Base-by-base conservation (phyloP, 441 rosid genomes). In the Biscutella laevigata region DNA sequence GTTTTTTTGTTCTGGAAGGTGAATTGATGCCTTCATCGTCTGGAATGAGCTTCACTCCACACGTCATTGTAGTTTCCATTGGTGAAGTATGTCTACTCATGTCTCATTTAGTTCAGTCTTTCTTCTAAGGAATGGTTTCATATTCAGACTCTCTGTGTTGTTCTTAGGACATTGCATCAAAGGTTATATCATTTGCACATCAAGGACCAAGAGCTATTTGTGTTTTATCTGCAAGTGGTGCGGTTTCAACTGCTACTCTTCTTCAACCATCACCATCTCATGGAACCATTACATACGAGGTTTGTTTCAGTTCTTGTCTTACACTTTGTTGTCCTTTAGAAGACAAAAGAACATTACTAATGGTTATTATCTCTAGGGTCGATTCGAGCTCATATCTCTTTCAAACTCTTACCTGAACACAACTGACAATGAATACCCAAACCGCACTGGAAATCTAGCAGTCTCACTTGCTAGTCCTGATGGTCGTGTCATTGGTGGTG, bases 401-500 rank as follows among this genome's bases (percentile, higher is more conserved):
- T 83, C 98, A 1, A 91, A 88, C 15, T 91, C 96, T 12, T 91
- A 80, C 61, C 50, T 85, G 75, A 66, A 76, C 42, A 59, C 83
- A 24, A 73, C 53, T 49, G 67, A 66, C 6, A 60, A 73, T 11
- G 76, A 83, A 29, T 60, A 80, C 16, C 70, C 66, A 42, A 72
- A 79, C 66, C 81, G 80, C 72, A 66, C 74, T 52, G 98, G 95
- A 32, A 82, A 79, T 59, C 64, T 91, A 17, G 72, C 87, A 39
- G 89, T 85, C 46, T 88, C 91, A 44, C 86, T 91, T 44, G 95
- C 98, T 46, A 82, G 94, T 66, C 87, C 96, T 0, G 98, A 87
- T 56, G 98, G 96, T 13, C 94, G 83, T 11, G 87, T 88, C 62
- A 79, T 85, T 50, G 98, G 98, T 48, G 98, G 98, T 53, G 88